Base-by-base conservation (phyloP, 2,329 filamentous ascomycete genomes). In the Lecanosticta acicola region DNA sequence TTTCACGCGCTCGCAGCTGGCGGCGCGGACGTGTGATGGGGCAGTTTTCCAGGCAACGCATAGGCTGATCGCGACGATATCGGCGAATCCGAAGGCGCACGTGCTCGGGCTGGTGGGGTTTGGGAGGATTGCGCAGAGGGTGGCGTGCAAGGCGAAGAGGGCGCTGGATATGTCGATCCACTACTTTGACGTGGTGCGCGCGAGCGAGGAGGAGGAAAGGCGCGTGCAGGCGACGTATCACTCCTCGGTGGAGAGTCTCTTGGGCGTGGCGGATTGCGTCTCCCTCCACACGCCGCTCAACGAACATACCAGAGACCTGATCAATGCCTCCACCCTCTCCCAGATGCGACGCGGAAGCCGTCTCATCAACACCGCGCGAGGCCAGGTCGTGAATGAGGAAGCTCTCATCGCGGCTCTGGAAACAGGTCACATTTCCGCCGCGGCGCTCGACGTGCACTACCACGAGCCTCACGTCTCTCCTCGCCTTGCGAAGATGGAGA, bases 41-140 rank as follows among this genome's bases (percentile, higher is more conserved):
- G 49, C 59, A 0, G 53, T 66, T 13, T 86, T 85, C 61, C 62
- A 64, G 18, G 67, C 75, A 48, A 81, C 82, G 50, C 83, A 86
- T 61, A 69, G 69, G 13, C 71, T 74, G 44, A 78, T 81, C 1
- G 79, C 81, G 0, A 70, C 71, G 4, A 71, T 72, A 10, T 79
- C 81, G 16, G 14, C 16, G n/a, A 44, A 85, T 63, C 81, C 83
- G 1, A 75, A 78, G 14, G 71, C 72, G 11, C 75, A 78, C 43
- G 68, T 69, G 0, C 71, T 87, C 0, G 84, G 83, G 0, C 72
- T 88, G 20, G 74, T 88, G 18, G 84, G 84, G 0, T 73, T 88
- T 2, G 84, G 84, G 2, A 78, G 80, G 3, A 71, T 71, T 29
- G 68, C 68, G 14, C 19, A 44, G 46, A 53, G 47, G 18, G 72